Evolutionary conservation across 495 filamentous ascomycete genomes (phyloP).

Genomic region (Podospora pseudopauciseta): DNA sequence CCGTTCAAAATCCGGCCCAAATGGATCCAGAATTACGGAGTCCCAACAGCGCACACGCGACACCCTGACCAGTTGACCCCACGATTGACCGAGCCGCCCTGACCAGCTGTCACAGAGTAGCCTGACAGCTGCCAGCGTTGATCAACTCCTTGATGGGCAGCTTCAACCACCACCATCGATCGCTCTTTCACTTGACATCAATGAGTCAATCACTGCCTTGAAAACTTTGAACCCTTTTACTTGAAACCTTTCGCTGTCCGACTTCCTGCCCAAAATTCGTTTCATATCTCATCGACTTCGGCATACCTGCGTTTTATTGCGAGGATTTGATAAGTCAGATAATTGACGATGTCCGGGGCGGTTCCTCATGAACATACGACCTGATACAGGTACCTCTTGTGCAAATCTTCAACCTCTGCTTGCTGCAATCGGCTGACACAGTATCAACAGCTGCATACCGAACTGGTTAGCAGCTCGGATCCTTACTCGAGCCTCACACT

Average conservation of each 20-base stretch:
- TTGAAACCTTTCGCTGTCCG: too few species aligned
- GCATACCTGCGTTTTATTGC: too few species aligned
- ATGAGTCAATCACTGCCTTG: neutral
- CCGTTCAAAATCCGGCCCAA: neutral
- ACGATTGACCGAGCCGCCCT: neutral
- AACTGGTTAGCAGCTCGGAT: neutral
- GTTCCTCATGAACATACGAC: too few species aligned
- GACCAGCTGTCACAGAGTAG: neutral
- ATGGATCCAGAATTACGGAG: constrained; percentile 11
- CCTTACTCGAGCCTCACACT: neutral
- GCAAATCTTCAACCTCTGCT: neutral
- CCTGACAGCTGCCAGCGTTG: neutral
- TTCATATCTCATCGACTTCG: too few species aligned
- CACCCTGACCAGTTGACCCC: neutral
- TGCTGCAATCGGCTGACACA: neutral
- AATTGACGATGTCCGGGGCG: too few species aligned
- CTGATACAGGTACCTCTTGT: neutral
- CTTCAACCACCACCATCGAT: neutral
- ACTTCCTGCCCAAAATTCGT: too few species aligned
- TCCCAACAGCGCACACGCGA: neutral
- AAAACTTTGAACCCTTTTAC: neutral
- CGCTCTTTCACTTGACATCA: neutral
- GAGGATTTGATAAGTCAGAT: too few species aligned
- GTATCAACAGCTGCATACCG: neutral
- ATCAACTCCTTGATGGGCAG: neutral